These are phyloP conservation scores for Allium cepa DNA, from an alignment of 106 monocot species.

Conservation along the genomic window DNA sequence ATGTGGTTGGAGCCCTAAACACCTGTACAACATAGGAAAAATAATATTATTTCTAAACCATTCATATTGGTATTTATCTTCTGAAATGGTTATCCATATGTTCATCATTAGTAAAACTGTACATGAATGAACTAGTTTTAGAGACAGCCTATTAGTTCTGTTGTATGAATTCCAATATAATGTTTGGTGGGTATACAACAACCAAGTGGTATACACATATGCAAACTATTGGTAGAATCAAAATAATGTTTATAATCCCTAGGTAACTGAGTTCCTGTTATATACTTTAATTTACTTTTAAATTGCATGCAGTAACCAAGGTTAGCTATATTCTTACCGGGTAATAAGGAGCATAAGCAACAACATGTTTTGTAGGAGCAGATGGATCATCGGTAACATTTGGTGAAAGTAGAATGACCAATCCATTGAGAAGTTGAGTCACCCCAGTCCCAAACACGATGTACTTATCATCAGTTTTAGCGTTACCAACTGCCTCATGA, in stretches of 20 bases:
- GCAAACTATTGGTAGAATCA: no score
- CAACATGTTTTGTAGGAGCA: constrained; percentile 31
- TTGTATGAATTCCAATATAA: no score
- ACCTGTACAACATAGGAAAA: constrained; percentile 14
- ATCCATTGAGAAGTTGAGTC: constrained; percentile 62
- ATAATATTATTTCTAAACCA: no score
- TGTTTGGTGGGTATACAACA: no score
- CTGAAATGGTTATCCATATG: no score
- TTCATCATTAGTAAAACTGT: not conserved
- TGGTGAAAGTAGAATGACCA: constrained; percentile 48
- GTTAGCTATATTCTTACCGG: constrained; percentile 11
- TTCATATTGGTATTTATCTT: no score
- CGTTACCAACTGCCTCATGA: constrained; percentile 56
- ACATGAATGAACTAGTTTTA: constrained; percentile 57
- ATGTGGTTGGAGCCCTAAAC: constrained; percentile 33
- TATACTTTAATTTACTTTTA: no score
- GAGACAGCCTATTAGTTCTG: no score
- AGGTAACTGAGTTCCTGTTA: no score
- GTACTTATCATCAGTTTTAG: constrained; percentile 37
- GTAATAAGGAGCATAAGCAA: constrained; percentile 58
- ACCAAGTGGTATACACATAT: no score
- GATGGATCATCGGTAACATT: constrained; percentile 2
- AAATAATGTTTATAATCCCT: no score
- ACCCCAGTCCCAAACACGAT: constrained; percentile 64
- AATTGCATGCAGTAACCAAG: no score